Evolutionary conservation across 192 early-diverging fungal species (phyloP).

Genomic region (Thamnidium elegans): DNA sequence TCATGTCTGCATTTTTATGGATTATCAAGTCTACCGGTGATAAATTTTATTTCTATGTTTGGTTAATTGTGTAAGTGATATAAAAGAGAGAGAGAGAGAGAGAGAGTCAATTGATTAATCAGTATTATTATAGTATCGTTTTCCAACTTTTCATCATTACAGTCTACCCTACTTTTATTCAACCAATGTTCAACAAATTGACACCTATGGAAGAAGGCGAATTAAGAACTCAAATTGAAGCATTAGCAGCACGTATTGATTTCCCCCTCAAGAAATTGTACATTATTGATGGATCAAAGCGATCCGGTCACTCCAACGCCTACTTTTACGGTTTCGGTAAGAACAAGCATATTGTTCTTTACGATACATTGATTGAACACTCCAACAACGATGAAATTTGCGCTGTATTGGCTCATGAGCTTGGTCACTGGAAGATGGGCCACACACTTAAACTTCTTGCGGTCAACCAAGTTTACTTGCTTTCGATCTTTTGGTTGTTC

Average conservation of each 20-base stretch:
- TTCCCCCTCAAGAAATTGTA: constrained; percentile 94
- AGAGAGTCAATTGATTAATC: not conserved
- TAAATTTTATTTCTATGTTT: constrained; percentile 88
- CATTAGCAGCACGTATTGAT: constrained; percentile 71
- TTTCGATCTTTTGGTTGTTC: constrained; percentile 75
- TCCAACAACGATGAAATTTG: constrained; percentile 81
- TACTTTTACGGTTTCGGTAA: constrained; percentile 96
- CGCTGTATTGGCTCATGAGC: constrained; percentile 94
- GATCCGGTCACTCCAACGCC: constrained; percentile 91
- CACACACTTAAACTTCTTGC: constrained; percentile 78
- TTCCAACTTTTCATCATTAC: constrained; percentile 73
- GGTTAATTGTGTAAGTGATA: constrained; percentile 76
- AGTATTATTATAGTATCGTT: constrained; percentile 41
- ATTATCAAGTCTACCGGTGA: constrained; percentile 80
- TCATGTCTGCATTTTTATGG: constrained; percentile 76
- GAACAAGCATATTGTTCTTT: constrained; percentile 96
- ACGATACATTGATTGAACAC: constrained; percentile 89
- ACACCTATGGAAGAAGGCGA: constrained; percentile 80
- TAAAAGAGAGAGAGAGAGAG: not conserved
- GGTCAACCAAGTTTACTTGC: constrained; percentile 71
- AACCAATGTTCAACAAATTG: constrained; percentile 98
- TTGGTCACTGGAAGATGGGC: constrained; percentile 91
- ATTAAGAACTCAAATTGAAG: constrained; percentile 77
- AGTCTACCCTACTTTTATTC: constrained; percentile 92
- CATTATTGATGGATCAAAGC: constrained; percentile 93